Conservation (phyloP, 2,329 filamentous ascomycete species). For the Coniochaeta hoffmannii region DNA sequence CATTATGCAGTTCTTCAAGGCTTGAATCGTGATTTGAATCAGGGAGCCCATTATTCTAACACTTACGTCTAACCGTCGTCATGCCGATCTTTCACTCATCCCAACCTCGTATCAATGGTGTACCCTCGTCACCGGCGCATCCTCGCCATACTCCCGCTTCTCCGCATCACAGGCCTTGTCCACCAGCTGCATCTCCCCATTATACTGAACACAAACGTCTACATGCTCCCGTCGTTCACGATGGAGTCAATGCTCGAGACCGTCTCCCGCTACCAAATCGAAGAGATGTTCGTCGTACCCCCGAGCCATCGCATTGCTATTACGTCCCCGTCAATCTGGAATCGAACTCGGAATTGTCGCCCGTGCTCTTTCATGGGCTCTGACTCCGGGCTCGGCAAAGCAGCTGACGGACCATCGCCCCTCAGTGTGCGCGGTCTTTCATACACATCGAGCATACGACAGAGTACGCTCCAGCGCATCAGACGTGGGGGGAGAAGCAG, state of each 20-base stretch:
- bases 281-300: conserved; percentile 50
- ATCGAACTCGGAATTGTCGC: too few relatives aligned
- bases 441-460: too few relatives aligned
- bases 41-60: neutral
- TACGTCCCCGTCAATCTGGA: too few relatives aligned
- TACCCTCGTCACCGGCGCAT: conserved; percentile 2
- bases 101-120: neutral
- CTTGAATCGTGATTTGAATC: neutral
- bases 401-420: too few relatives aligned
- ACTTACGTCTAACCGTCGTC: neutral
- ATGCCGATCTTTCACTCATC: neutral
- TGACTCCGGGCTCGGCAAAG: too few relatives aligned
- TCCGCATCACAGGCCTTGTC: conserved; percentile 48
- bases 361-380: too few relatives aligned
- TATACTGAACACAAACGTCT: conserved; percentile 56
- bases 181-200: conserved; percentile 57
- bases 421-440: too few relatives aligned
- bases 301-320: too few relatives aligned
- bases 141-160: conserved; percentile 17
- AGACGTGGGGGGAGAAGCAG: too few relatives aligned
- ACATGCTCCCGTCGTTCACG: conserved; percentile 58
- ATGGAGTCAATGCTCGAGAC: conserved; percentile 49
- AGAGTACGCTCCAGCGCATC: too few relatives aligned
- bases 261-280: conserved; percentile 42
- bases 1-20: neutral